Base-by-base conservation (phyloP, 768 basidiomycete genomes). In the Lyophyllum atratum region DNA sequence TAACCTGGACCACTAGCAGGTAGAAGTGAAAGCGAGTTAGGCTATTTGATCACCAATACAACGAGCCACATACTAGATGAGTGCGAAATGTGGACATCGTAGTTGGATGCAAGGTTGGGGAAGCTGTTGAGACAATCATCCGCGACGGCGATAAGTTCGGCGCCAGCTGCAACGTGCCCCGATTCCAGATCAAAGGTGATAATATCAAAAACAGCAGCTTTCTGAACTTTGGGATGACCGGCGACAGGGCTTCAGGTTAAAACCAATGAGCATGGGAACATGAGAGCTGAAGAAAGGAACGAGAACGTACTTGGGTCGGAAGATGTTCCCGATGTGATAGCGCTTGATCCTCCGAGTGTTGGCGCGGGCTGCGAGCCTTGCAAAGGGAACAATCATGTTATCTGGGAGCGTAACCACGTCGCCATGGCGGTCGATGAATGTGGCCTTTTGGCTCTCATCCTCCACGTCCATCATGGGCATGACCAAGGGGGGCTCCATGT, bases 401-500 rank as follows among this genome's bases (percentile, higher is more conserved):
- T 85, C 85, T 0, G 92, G 89, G 11, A 95, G 74, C 19, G 79
- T 77, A 6, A 94, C 86, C 0, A 90, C 76, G 60, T 92, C 90
- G 1, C 90, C 93, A 54, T 87, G 87, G 45, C 84, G 76, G 72
- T 96, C 95, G 28, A 98, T 81, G 61, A 93, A 85, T 6, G 85
- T 76, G 2, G 89, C 91, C 26, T 87, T 84, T 7, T 78, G 82
- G 40, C 80, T 79, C 29, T 87, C 84, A 28, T 90, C 87, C 17
- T 85, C 83, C 3, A 79, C 73, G 28, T 86, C 80, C 47, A 83
- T 78, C 1, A 84, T 78, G 0, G 90, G 95, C 69, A 93, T 84
- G 11, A 97, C 76, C n/a, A 95, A 71, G 0, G 93, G 89, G 0
- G 93, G 89, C 62, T 92, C 90, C 72, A 89, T 87, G 60, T 94